Evolutionary conservation across 2,329 filamentous ascomycete species (phyloP).

Genomic region (Cryphonectria nitschkei): DNA sequence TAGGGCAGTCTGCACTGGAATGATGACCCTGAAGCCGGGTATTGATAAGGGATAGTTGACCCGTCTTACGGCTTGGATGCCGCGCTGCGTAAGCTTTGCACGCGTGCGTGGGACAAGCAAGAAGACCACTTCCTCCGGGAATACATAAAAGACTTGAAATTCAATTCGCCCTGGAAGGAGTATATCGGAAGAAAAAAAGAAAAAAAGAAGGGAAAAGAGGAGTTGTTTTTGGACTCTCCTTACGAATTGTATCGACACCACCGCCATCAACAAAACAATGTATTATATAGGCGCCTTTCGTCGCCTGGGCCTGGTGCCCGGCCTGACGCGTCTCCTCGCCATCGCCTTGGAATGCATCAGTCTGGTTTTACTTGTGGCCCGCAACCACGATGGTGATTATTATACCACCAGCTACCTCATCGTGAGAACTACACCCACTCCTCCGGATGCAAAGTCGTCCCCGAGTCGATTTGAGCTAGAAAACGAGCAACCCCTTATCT

Average conservation of each 20-base stretch:
- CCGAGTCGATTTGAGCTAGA: too few species aligned
- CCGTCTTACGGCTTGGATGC: conserved; percentile 11
- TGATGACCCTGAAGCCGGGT: not conserved
- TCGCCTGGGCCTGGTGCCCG: conserved; percentile 18
- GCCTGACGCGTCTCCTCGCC: conserved; percentile 17
- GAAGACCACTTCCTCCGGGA: not conserved
- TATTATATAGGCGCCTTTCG: conserved; percentile 13
- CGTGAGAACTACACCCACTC: conserved; percentile 11
- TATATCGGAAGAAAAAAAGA: too few species aligned
- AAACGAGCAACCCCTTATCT: too few species aligned
- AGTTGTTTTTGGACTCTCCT: not conserved
- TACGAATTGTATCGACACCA: not conserved
- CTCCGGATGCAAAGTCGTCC: too few species aligned
- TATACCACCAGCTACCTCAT: conserved; percentile 27
- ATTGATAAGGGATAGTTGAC: conserved; percentile 5
- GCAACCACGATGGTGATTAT: not conserved
- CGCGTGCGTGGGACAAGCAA: not conserved
- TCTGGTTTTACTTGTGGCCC: conserved; percentile 8
- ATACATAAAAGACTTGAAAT: not conserved
- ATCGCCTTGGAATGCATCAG: conserved; percentile 21
- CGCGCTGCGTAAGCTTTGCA: conserved; percentile 9
- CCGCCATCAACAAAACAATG: not conserved
- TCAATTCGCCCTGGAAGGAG: not conserved
- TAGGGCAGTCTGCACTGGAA: not conserved
- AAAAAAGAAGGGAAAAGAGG: not conserved